phyloP scores from a whole-genome alignment of 176 grass and related monocot genomes.

The Oryza meyeriana region DNA sequence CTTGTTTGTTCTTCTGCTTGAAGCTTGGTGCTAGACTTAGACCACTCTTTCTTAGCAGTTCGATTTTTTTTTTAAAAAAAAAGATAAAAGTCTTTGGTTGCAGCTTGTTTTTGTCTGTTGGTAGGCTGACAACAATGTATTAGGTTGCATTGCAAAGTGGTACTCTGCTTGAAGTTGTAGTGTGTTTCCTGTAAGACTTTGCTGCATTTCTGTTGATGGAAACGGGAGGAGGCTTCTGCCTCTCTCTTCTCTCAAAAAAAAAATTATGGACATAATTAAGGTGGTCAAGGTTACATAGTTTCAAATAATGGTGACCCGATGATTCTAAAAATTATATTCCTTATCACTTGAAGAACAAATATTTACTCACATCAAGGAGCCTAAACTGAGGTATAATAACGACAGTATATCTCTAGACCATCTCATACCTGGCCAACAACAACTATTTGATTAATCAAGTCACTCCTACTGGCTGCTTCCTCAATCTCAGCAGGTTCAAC shows the following conservation, averaged over 20 bases:
- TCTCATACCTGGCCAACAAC: constrained; percentile 78
- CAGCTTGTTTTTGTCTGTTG: no score
- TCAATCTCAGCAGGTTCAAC: constrained; percentile 90
- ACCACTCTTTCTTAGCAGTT: no score
- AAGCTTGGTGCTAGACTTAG: no score
- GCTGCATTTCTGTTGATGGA: no score
- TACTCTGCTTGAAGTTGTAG: no score
- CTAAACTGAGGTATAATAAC: not conserved
- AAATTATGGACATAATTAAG: not conserved
- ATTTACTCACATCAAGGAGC: not conserved
- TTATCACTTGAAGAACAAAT: not conserved
- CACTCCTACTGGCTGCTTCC: constrained; percentile 70
- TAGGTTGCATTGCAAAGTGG: no score
- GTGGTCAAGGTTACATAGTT: not conserved
- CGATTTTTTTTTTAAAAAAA: no score
- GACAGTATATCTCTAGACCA: not conserved
- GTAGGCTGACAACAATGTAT: no score
- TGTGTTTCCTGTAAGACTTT: no score
- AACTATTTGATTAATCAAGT: constrained; percentile 84
- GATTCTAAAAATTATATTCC: constrained; percentile 8
- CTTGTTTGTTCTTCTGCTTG: rapidly evolving
- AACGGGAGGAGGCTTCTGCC: no score
- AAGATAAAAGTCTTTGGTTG: no score
- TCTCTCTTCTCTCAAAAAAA: no score
- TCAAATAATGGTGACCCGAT: not conserved